phyloP scores from a whole-genome alignment of 345 rosid genomes.

The Euphorbia peplus region DNA sequence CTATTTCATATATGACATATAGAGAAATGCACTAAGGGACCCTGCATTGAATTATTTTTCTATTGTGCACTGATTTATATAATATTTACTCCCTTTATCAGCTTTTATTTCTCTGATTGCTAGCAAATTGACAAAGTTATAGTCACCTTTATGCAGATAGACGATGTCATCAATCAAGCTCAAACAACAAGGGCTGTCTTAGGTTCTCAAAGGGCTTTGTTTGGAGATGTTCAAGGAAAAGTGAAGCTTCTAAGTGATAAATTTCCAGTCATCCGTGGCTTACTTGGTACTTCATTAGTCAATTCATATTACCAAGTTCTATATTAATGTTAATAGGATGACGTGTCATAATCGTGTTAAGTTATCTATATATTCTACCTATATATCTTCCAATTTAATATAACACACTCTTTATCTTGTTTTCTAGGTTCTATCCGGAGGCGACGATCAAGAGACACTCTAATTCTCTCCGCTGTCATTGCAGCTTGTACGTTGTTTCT shows the following conservation, averaged over 20 bases:
- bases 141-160: constrained; percentile 53
- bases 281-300: constrained; percentile 58
- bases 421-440: constrained; percentile 77
- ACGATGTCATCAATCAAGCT: constrained; percentile 94
- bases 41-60: not conserved
- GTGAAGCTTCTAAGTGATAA: constrained; percentile 79
- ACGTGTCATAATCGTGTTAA: too few species aligned
- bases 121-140: constrained; percentile 4
- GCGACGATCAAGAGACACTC: constrained; percentile 78
- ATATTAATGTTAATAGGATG: too few species aligned
- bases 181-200: constrained; percentile 82
- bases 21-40: not conserved
- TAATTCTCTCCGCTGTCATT: constrained; percentile 84
- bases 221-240: constrained; percentile 97
- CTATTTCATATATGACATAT: not conserved
- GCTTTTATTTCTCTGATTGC: constrained; percentile 2
- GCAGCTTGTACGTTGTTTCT: constrained; percentile 93
- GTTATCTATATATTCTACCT: too few species aligned
- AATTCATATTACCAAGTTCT: constrained; percentile 2
- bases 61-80: constrained; percentile 3
- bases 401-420: constrained; percentile 8
- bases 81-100: constrained; percentile 1
- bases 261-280: constrained; percentile 78
- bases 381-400: not conserved
- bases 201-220: constrained; percentile 80